Conservation (phyloP, 2,329 filamentous ascomycete genomes). For the Talaromyces sp. region DNA sequence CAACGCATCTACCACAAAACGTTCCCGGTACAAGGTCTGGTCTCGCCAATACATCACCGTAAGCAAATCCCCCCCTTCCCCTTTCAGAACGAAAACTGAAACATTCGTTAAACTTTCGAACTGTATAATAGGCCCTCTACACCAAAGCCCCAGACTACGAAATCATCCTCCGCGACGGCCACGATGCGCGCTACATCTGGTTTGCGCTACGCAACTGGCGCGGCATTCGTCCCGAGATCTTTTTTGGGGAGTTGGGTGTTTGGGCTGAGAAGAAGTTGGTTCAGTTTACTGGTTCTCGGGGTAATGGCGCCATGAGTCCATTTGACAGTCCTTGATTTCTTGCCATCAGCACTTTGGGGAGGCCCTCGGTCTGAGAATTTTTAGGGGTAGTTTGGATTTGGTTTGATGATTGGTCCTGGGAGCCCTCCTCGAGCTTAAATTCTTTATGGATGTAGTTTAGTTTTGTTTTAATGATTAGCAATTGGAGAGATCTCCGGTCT, state of each 20-base stretch:
- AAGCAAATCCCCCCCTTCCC: background rate
- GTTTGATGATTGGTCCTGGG: background rate
- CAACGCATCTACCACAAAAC: background rate
- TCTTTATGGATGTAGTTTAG: background rate
- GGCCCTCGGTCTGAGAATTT: background rate
- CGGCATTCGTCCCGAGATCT: background rate
- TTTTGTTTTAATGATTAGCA: background rate
- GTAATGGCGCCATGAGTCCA: background rate
- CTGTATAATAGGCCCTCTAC: background rate
- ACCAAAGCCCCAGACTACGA: background rate
- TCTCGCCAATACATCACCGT: background rate
- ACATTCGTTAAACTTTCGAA: too few relatives aligned
- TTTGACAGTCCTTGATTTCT: background rate
- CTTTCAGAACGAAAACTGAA: too few relatives aligned
- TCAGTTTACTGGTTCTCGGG: background rate
- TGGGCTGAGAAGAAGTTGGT: background rate
- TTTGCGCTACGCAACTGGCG: background rate
- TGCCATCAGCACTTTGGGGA: background rate
- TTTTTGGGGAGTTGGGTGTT: background rate
- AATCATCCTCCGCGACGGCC: background rate
- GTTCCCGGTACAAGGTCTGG: background rate
- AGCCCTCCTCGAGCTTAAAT: background rate
- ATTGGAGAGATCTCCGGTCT: background rate
- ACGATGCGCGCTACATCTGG: background rate
- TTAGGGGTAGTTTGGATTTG: background rate